Conservation (phyloP, 129 eudicot species). For the Kitagawia praeruptora region DNA sequence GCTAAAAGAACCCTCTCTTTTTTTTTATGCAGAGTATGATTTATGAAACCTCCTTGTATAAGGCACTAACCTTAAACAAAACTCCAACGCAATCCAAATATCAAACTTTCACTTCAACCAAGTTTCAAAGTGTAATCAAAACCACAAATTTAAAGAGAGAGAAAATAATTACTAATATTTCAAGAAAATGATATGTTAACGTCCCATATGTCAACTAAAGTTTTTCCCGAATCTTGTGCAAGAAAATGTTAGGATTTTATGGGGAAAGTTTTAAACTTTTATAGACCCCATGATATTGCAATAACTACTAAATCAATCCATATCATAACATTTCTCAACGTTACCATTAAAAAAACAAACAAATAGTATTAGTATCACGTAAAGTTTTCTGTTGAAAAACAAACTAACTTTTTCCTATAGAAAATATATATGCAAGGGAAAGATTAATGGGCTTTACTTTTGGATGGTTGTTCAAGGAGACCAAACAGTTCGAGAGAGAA, state of each 20-base stretch:
- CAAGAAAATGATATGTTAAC: background rate
- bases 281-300: background rate
- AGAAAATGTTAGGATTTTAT: background rate
- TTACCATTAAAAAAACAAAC: background rate
- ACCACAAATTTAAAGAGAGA: background rate
- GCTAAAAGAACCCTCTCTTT: background rate
- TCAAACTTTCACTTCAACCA: slow-evolving; percentile 3
- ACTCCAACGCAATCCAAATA: background rate
- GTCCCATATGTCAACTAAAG: background rate
- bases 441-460: background rate
- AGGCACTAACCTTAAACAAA: slow-evolving; percentile 6
- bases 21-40: background rate
- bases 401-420: background rate
- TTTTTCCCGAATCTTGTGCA: background rate
- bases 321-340: background rate
- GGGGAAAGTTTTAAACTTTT: background rate
- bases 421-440: background rate
- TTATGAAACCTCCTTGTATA: background rate
- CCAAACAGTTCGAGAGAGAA: background rate
- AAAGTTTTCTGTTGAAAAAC: background rate
- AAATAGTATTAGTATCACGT: background rate
- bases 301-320: background rate
- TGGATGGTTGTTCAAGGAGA: background rate
- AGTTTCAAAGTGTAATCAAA: slow-evolving; percentile 4
- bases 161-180: background rate